Percentiles rank a stretch among this genome's conserved stretches.
phyloP scores from a whole-genome alignment of 306 rosid genomes.

The Cucurbita moschata region DNA sequence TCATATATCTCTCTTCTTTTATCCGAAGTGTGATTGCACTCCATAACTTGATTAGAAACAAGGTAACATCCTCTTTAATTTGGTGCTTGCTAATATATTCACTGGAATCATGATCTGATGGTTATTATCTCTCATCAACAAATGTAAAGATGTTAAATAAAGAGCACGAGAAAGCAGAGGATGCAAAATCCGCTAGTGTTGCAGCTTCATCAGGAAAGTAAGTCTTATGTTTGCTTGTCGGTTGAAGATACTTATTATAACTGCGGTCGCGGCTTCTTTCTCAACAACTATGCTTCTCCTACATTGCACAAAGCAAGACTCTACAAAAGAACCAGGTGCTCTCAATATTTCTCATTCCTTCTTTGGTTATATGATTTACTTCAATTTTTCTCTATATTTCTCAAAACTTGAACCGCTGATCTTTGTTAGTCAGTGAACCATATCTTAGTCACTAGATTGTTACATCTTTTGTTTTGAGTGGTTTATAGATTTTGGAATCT shows the following conservation, averaged over 20 bases:
- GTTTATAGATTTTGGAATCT: background rate
- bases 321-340: background rate
- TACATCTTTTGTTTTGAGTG: background rate
- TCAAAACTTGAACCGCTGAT: background rate
- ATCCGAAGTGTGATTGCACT: constrained; percentile 48
- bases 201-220: constrained; percentile 19
- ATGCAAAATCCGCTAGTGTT: constrained; percentile 22
- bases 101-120: background rate
- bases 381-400: background rate
- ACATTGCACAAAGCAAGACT: background rate
- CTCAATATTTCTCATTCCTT: background rate
- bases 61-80: constrained; percentile 16
- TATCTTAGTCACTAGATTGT: background rate
- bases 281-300: background rate
- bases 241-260: background rate
- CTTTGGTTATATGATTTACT: background rate
- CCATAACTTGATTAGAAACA: constrained; percentile 51
- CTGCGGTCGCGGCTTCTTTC: background rate
- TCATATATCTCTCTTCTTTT: constrained; percentile 41
- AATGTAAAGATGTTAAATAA: constrained; percentile 31
- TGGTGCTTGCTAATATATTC: background rate
- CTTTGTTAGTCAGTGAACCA: background rate
- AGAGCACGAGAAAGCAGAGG: constrained; percentile 46
- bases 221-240: background rate
- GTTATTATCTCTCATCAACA: background rate